phyloP scores from a whole-genome alignment of 2,329 filamentous ascomycete genomes.

The Herpotrichia juniperi region DNA sequence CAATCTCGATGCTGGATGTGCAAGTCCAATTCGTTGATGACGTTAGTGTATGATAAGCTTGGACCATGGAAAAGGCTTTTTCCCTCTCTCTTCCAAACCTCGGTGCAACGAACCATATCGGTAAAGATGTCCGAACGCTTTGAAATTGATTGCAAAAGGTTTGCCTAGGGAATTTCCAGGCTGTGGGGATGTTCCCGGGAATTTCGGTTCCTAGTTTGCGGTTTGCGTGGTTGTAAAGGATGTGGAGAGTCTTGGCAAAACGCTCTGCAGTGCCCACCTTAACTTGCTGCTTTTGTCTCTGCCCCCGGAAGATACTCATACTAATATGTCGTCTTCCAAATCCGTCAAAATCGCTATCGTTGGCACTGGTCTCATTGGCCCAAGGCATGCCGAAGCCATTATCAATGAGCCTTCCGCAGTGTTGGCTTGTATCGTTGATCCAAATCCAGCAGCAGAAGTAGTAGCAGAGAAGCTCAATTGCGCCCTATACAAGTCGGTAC shows the following conservation, averaged over 20 bases:
- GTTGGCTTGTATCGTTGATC: constrained; percentile 56
- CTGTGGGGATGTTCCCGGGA: neutral
- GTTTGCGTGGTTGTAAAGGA: too few relatives aligned
- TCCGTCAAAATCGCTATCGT: constrained; percentile 53
- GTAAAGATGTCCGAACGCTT: neutral
- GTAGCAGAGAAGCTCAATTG: constrained; percentile 48
- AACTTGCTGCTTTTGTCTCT: neutral
- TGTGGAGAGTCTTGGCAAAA: too few relatives aligned
- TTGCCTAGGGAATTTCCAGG: neutral
- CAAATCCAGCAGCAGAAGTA: constrained; percentile 44
- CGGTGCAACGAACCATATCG: neutral
- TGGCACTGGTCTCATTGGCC: constrained; percentile 58
- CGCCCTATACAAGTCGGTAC: constrained; percentile 49
- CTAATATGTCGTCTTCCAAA: constrained; percentile 6
- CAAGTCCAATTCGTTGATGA: neutral
- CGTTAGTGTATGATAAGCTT: constrained; percentile 2
- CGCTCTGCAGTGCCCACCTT: too few relatives aligned
- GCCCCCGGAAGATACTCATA: neutral
- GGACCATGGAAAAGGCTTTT: constrained; percentile 3
- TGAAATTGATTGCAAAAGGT: neutral
- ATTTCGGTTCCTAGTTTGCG: neutral
- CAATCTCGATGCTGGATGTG: neutral
- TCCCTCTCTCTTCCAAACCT: neutral
- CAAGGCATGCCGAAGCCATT: constrained; percentile 56
- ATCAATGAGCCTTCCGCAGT: constrained; percentile 44